phyloP scores from a whole-genome alignment of 805 yeast genomes.

The Yarrowia porcina region DNA sequence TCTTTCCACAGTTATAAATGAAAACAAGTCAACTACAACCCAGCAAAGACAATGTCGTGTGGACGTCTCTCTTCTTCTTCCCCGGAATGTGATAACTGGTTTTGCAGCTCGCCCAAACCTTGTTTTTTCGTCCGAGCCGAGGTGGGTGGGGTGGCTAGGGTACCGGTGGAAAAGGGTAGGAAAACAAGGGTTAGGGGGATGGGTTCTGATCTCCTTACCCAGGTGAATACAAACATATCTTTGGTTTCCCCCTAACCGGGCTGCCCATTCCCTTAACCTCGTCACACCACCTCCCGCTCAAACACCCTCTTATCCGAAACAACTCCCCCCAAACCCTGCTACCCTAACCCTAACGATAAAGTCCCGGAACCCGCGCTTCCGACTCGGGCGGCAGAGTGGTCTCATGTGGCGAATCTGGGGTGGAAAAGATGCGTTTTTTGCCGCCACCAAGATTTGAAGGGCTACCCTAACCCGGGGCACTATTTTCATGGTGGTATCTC shows the following conservation, averaged over 20 bases:
- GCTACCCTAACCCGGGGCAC: too few relatives aligned
- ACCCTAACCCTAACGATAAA: neutral
- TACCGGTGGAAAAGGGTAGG: too few relatives aligned
- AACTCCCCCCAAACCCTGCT: neutral
- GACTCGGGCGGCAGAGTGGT: slow-evolving; percentile 15
- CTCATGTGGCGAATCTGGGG: neutral
- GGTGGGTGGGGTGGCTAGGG: neutral
- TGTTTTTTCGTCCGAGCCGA: slow-evolving; percentile 1
- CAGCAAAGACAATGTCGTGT: slow-evolving; percentile 20
- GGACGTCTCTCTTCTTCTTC: slow-evolving; percentile 10
- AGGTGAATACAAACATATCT: neutral
- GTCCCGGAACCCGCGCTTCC: slow-evolving; percentile 7
- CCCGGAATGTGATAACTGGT: slow-evolving; percentile 26
- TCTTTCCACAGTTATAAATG: too few relatives aligned
- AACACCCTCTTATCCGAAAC: neutral
- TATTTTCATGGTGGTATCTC: too few relatives aligned
- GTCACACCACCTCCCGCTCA: neutral
- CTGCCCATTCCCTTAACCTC: neutral
- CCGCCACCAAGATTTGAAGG: too few relatives aligned
- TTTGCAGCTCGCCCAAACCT: neutral
- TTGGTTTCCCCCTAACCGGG: neutral
- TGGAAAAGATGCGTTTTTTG: too few relatives aligned
- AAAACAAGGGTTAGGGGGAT: too few relatives aligned
- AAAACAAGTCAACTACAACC: neutral
- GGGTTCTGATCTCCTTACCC: neutral